Percentiles rank a stretch among this genome's conserved stretches.
phyloP scores from a whole-genome alignment of 2,329 filamentous ascomycete species.

The Drechslerella coelobrocha region DNA sequence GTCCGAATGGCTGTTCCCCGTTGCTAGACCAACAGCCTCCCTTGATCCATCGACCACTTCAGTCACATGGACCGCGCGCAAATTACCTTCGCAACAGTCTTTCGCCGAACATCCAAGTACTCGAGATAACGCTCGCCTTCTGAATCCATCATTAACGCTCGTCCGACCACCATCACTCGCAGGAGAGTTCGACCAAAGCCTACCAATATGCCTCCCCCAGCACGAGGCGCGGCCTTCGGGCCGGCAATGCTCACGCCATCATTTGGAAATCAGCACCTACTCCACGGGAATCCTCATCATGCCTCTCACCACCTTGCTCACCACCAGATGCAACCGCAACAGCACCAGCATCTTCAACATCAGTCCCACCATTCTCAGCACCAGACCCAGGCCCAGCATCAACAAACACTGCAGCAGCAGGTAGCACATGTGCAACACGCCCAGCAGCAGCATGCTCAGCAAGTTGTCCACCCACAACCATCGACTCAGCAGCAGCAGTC shows the following conservation, averaged over 20 bases:
- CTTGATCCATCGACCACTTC: slow-evolving; percentile 6
- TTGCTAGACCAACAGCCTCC: slow-evolving; percentile 26
- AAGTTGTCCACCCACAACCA: slow-evolving; percentile 38
- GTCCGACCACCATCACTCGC: slow-evolving; percentile 5
- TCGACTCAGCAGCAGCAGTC: slow-evolving; percentile 42
- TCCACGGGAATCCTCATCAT: slow-evolving; percentile 45
- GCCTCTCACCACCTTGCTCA: slow-evolving; percentile 45
- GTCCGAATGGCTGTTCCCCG: slow-evolving; percentile 29
- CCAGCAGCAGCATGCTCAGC: slow-evolving; percentile 59
- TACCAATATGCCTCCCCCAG: slow-evolving; percentile 51
- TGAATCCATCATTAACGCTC: not conserved
- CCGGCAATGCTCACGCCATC: slow-evolving; percentile 53
- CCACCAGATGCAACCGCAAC: slow-evolving; percentile 56
- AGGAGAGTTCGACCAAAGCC: not conserved
- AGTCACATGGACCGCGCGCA: slow-evolving; percentile 27
- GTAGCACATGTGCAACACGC: slow-evolving; percentile 49
- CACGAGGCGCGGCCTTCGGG: slow-evolving; percentile 54
- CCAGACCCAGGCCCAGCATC: slow-evolving; percentile 67
- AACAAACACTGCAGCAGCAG: slow-evolving; percentile 58
- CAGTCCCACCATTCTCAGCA: slow-evolving; percentile 59
- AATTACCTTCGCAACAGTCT: slow-evolving; percentile 9
- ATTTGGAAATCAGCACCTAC: slow-evolving; percentile 52
- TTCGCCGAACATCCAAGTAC: slow-evolving; percentile 16
- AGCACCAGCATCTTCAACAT: slow-evolving; percentile 62
- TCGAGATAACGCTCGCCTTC: slow-evolving; percentile 29